Evolutionary conservation across 2,329 filamentous ascomycete species (phyloP), one percentile per base, ranked within the genome.

Genomic region (Venturia aucupariae): DNA sequence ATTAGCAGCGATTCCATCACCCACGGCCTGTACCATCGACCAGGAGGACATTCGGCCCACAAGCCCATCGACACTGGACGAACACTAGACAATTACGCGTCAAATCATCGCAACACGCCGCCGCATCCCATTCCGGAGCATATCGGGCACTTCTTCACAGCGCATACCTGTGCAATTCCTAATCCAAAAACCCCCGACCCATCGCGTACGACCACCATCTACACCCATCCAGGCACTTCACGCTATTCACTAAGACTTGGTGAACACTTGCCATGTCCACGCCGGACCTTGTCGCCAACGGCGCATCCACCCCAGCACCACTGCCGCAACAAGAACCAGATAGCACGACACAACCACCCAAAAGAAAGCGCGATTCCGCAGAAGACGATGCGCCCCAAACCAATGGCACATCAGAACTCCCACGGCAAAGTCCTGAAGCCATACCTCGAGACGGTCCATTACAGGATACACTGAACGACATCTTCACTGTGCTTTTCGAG

Each of bases 401-500:
- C 38, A 60, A 60, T 42, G 59, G 59, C 59, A 38, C 59, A 42
- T 60, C 35, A 7, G 59, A 30, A 27, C n/a, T 22, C 7, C 59
- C 35, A 41, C 22, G 27, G 35, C 59, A 60, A 22, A 32, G 22
- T 24, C 38, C 35, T 10, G 10, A n/a, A 2, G 38, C 35, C n/a
- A 44, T 5, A 41, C 7, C n/a, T 8, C 32, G 44, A 19, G 38
- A 60, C 35, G 38, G 10, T 17, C n/a, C 41, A 22, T 60, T 60
- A 7, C 59, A 32, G 41, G 59, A 60, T 41, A 44, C 41, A 27
- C 41, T 60, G 7, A 60, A 32, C 2, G 59, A 60, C 11, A 60
- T 60, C 24, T 44, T 41, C 38, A 60, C n/a, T 44, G 59, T 60
- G 41, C 59, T 60, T 19, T 41, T 22, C 38, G 35, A 60, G 59